Conservation (phyloP, 352 stramenopile genomes). For the Globisporangium yorkense region DNA sequence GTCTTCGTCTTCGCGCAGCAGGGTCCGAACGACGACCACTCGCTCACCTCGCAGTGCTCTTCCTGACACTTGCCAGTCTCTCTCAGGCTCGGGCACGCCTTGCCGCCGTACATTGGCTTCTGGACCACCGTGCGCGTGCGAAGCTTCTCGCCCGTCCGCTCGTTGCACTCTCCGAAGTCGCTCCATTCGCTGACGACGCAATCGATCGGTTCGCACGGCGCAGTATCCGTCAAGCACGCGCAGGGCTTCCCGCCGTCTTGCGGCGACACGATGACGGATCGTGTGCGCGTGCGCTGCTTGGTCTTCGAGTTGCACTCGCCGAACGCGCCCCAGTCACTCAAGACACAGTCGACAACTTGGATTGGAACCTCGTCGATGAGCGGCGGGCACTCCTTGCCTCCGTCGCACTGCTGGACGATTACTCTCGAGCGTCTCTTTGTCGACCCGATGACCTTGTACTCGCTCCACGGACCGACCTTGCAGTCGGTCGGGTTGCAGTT, state of each 20-base stretch:
- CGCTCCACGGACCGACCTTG: conserved; percentile 43
- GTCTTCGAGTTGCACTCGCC: conserved; percentile 30
- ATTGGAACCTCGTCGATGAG: conserved; percentile 33
- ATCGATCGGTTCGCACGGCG: conserved; percentile 31
- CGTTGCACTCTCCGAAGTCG: conserved; percentile 33
- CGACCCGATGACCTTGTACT: conserved; percentile 28
- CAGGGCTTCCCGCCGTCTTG: conserved; percentile 49
- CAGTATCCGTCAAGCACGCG: conserved; percentile 20
- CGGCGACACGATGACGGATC: conserved; percentile 27
- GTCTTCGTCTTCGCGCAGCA: conserved; percentile 34
- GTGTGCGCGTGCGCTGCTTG: conserved; percentile 37
- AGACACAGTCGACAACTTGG: conserved; percentile 33
- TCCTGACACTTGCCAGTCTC: conserved; percentile 36
- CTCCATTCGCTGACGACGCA: conserved; percentile 52
- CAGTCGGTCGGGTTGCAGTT: conserved; percentile 69
- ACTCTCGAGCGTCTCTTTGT: conserved; percentile 38
- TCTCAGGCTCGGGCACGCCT: conserved; percentile 23
- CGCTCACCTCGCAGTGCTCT: conserved; percentile 35
- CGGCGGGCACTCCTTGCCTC: conserved; percentile 30
- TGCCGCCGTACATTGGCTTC: conserved; percentile 27
- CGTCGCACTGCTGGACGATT: conserved; percentile 32
- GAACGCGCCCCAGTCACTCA: conserved; percentile 42
- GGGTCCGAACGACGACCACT: conserved; percentile 32
- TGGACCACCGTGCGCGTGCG: conserved; percentile 27
- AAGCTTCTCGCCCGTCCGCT: conserved; percentile 28